Conservation (phyloP, 306 rosid species). For the Hippophae rhamnoides region DNA sequence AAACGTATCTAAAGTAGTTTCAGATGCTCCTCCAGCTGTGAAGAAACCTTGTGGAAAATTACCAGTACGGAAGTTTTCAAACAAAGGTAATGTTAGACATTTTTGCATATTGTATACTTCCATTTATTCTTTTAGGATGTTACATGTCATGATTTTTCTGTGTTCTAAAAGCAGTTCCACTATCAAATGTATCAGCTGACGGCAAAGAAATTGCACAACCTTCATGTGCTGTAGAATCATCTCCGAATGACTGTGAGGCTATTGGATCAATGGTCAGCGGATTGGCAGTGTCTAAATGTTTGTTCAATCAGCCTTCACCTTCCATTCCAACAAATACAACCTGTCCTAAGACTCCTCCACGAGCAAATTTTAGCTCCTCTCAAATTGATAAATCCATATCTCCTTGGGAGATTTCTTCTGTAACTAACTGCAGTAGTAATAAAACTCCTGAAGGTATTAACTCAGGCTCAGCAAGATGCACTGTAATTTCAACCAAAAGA, state of each 20-base stretch:
- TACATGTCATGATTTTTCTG: slow-evolving; percentile 9
- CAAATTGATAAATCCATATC: slow-evolving; percentile 40
- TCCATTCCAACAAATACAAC: slow-evolving; percentile 35
- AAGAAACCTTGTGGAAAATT: slow-evolving; percentile 43
- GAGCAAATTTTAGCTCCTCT: slow-evolving; percentile 42
- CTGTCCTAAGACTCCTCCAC: slow-evolving; percentile 50
- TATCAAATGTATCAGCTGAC: slow-evolving; percentile 19
- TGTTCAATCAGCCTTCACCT: slow-evolving; percentile 46
- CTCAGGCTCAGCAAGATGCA: slow-evolving; percentile 44
- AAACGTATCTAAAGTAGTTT: slow-evolving; percentile 23
- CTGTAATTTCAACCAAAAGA: slow-evolving; percentile 72
- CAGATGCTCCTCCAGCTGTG: slow-evolving; percentile 31
- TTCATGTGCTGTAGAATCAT: slow-evolving; percentile 27
- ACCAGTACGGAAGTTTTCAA: slow-evolving; percentile 20
- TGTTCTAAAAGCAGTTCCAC: slow-evolving; percentile 28
- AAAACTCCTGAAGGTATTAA: slow-evolving; percentile 29
- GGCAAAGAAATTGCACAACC: slow-evolving; percentile 30
- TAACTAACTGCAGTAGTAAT: slow-evolving; percentile 28
- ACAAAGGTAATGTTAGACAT: slow-evolving; percentile 28
- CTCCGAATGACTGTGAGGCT: slow-evolving; percentile 19
- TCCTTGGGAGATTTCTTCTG: slow-evolving; percentile 39
- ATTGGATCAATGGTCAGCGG: slow-evolving; percentile 35
- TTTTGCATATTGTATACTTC: slow-evolving; percentile 5
- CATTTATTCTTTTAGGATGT: neutral
- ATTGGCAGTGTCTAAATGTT: slow-evolving; percentile 58